These are phyloP conservation scores for Macrotyloma uniflorum DNA, from an alignment of 306 rosid genomes.

Conservation along the genomic window DNA sequence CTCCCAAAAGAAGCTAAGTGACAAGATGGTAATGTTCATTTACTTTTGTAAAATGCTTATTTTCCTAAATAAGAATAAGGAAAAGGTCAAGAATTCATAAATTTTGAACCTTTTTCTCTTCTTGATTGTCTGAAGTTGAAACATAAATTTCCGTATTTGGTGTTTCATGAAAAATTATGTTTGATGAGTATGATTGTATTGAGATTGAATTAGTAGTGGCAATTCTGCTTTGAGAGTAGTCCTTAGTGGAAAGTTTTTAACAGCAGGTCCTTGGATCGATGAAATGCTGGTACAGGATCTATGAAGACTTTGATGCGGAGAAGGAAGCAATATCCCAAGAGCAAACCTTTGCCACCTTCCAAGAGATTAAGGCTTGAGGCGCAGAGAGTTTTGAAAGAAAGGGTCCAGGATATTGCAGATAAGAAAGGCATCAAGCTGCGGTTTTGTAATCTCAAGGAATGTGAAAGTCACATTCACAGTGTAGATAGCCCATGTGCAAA, in stretches of 20 bases:
- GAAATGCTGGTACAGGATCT: conserved; percentile 99
- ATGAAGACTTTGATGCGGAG: conserved; percentile 71
- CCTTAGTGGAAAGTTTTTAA: conserved; percentile 88
- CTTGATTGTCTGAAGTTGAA: not conserved
- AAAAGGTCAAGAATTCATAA: not conserved
- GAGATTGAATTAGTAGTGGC: conserved; percentile 40
- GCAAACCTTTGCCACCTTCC: conserved; percentile 96
- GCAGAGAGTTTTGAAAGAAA: conserved; percentile 92
- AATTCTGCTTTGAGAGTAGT: conserved; percentile 51
- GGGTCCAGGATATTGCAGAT: conserved; percentile 98
- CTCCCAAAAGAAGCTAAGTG: not conserved
- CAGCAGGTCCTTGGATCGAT: conserved; percentile 98
- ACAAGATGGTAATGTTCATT: not conserved
- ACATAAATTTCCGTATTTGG: conserved; percentile 4
- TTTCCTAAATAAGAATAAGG: not conserved
- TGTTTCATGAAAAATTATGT: not conserved
- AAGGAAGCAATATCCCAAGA: conserved; percentile 78
- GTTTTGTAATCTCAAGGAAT: conserved; percentile 94
- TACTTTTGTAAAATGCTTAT: not conserved
- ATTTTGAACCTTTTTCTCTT: conserved; percentile 9
- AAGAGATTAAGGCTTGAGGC: conserved; percentile 98
- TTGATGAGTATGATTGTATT: conserved; percentile 35
- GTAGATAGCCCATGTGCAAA: conserved; percentile 92
- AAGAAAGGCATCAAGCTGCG: conserved; percentile 97
- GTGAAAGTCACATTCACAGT: conserved; percentile 83